Evolutionary conservation across 345 rosid species (phyloP).

Genomic region (Lagerstroemia speciosa): DNA sequence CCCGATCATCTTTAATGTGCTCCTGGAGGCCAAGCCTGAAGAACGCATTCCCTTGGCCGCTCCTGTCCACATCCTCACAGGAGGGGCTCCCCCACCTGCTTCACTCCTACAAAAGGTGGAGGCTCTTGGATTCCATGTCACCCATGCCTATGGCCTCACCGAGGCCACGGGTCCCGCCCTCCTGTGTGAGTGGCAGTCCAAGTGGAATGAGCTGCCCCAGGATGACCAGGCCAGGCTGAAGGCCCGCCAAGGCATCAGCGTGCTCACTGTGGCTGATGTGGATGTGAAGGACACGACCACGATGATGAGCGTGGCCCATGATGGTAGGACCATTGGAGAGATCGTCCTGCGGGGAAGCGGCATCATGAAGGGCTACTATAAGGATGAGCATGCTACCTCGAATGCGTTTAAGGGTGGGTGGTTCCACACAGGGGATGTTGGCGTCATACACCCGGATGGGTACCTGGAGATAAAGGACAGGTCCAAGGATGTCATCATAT

Average conservation of each 20-base stretch:
- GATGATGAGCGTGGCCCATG: constrained; percentile 45
- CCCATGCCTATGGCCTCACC: constrained; percentile 66
- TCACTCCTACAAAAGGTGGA: constrained; percentile 41
- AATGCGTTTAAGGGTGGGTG: constrained; percentile 15
- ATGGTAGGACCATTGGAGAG: constrained; percentile 58
- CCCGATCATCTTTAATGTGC: constrained; percentile 58
- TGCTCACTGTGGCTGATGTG: constrained; percentile 48
- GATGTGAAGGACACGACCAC: constrained; percentile 49
- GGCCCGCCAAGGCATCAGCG: constrained; percentile 50
- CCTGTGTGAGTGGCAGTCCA: constrained; percentile 63
- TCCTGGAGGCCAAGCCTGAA: constrained; percentile 37
- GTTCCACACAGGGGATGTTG: constrained; percentile 31
- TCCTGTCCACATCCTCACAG: constrained; percentile 53
- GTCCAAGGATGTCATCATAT: constrained; percentile 46
- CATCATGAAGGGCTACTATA: constrained; percentile 20
- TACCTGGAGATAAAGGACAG: constrained; percentile 39
- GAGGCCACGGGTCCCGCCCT: constrained; percentile 66
- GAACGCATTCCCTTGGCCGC: constrained; percentile 21
- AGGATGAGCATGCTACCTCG: constrained; percentile 5
- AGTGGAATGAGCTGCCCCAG: constrained; percentile 44
- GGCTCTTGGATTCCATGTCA: constrained; percentile 44
- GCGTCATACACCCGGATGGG: constrained; percentile 37
- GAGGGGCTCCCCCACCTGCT: constrained; percentile 69
- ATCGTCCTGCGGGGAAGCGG: constrained; percentile 61
- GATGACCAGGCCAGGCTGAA: constrained; percentile 32